Base-by-base conservation (phyloP, 441 rosid genomes). In the Bocquillonia castaneifolia region DNA sequence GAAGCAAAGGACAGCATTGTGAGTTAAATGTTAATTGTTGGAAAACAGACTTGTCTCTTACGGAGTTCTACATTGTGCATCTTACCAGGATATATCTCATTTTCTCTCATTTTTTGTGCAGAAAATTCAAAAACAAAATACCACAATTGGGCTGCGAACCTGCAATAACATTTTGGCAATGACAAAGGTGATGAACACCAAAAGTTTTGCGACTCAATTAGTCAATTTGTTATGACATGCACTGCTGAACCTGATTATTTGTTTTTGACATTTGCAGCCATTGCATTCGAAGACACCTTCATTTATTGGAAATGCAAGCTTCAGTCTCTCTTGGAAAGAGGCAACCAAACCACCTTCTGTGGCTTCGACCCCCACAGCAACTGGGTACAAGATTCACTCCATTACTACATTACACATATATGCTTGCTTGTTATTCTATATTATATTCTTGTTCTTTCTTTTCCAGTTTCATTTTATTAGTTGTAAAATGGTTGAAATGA, bases 121-220 rank as follows among this genome's bases (percentile, higher is more conserved):
- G 99, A 94, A 92, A 85, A 90, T 87, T 67, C 91, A 85, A 68
- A 92, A 84, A 78, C 97, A 87, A 77, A 90, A 86, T 70, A 78
- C 96, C 54, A 92, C 98, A 66, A 86, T 84, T 67, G 98, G 96
- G 62, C 79, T 94, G 82, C 81, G 96, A 62, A 94, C 97, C 39
- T 94, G 98, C 80, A 92, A 94, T 80, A 94, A 94, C 84, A 94
- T 94, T 78, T 79, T 91, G 78, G 90, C 97, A 37, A 87, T 94
- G 98, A 85, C 98, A 68, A 94, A 92, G 98, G 99, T 94, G 73
- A 76, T 57, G 29, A 36, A 36, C 39, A 58, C 14, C 52, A 22
- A 63, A 31, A 26, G 22, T 47, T 8, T 64, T 40, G 55, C 34
- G 59, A 5, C 63, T 20, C n/a, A n/a, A n/a, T n/a, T n/a, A n/a